These are phyloP conservation scores for Agarophyton chilense DNA, from an alignment of 23 red algal species.

Conservation along the genomic window DNA sequence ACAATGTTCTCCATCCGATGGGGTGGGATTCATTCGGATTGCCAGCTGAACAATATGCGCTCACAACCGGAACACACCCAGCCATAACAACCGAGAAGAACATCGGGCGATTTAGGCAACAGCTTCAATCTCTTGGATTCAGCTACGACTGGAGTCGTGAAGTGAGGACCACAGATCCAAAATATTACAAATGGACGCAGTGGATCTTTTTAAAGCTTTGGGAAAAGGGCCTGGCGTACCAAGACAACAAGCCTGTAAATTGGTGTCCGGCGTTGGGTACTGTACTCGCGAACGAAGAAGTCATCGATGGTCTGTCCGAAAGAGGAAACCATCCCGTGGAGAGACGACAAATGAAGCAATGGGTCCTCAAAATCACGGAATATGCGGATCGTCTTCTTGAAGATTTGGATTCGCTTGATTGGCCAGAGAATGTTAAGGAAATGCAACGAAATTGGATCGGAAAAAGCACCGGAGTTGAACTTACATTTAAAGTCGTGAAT, in stretches of 20 bases:
- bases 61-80: constrained; percentile 94
- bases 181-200: constrained; percentile 97
- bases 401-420: constrained; percentile 93
- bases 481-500: constrained; percentile 55
- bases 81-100: constrained; percentile 86
- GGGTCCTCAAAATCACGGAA: constrained; percentile 93
- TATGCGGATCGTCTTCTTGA: constrained; percentile 95
- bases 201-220: constrained; percentile 99
- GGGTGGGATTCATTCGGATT: constrained; percentile 99
- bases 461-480: constrained; percentile 77
- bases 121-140: constrained; percentile 91
- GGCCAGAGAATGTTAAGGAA: constrained; percentile 97
- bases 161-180: constrained; percentile 82
- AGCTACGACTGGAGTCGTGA: constrained; percentile 96
- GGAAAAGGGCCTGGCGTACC: constrained; percentile 96
- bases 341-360: constrained; percentile 96
- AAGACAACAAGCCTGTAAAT: constrained; percentile 94
- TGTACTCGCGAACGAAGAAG: constrained; percentile 98
- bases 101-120: constrained; percentile 82
- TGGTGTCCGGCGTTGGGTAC: constrained; percentile 99
- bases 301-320: constrained; percentile 95
- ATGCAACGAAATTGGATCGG: constrained; percentile 99
- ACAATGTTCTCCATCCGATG: constrained; percentile 97
- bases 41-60: constrained; percentile 97
- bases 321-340: constrained; percentile 91